Base-by-base conservation (phyloP, 176 grass and related monocot genomes). In the Microstegium vimineum region DNA sequence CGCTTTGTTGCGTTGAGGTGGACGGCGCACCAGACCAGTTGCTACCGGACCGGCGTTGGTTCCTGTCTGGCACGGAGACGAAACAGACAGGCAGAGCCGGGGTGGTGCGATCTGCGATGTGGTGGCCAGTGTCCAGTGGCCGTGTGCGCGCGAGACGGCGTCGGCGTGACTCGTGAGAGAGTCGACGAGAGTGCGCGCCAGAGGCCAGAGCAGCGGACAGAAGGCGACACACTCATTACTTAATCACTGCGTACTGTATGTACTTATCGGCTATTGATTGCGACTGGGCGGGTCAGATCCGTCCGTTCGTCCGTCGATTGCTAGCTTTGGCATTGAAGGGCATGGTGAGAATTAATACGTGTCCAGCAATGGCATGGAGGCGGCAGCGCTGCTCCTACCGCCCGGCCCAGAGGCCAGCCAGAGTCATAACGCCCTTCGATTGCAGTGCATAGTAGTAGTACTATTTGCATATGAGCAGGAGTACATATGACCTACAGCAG, bases 221-320 rank as follows among this genome's bases (percentile, higher is more conserved):
- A 40, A 15, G 16, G 46, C 38, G 18, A 2, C 10, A 8, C 33
- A 60, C 47, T 8, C 52, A 73, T 62, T 57, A 4, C 28, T 56
- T 63, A 83, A 82, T 87, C 79, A 40, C n/a, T 54, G 49, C 49
- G 49, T 52, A 47, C 40, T 11, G 38, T 45, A n/a, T 75, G 54
- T 87, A 51, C 80, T 88, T 65, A 88, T 78, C 66, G 54, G 56
- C 16, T 22, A 87, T 82, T 77, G 79, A 82, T 82, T 38, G 79
- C 71, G 16, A 75, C 79, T 52, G 73, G 41, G 47, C 36, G 69
- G 64, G 49, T 51, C 71, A 87, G 85, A 71, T 82, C 79, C 51
- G 49, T 75, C 73, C 73, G 66, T 59, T 51, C 41, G 35, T 4
- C 49, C 51, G 59, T 65, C 84, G 63, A 77, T 80, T 69, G 74